Conservation (phyloP, 441 rosid species). For the Rhodomyrtus psidioides region DNA sequence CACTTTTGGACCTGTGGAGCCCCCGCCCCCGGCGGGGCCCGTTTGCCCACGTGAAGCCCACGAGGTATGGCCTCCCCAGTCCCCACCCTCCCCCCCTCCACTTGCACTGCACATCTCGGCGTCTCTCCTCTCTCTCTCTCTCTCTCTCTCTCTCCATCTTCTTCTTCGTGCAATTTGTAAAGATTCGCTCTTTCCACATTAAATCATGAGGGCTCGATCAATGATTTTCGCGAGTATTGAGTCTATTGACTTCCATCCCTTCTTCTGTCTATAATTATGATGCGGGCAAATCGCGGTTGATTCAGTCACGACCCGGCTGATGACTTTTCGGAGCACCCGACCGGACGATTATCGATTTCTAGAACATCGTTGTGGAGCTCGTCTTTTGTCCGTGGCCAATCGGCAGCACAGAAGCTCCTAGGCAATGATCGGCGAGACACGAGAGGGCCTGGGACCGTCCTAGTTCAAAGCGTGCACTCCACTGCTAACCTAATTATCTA, state of each 20-base stretch:
- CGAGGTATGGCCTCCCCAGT: not conserved
- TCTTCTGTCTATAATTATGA: not conserved
- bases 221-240: not conserved
- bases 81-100: not conserved
- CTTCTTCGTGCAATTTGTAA: not conserved
- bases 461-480: not conserved
- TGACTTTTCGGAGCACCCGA: not conserved
- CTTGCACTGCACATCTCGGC: not conserved
- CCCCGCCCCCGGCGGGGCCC: not conserved
- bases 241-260: not conserved
- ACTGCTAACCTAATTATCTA: not conserved
- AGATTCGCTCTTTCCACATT: not conserved
- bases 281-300: not conserved
- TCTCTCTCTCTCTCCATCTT: no score
- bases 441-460: not conserved
- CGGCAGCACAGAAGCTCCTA: not conserved
- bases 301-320: not conserved
- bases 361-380: not conserved
- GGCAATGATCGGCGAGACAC: not conserved
- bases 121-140: not conserved
- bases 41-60: not conserved
- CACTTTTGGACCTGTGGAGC: not conserved
- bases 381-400: not conserved
- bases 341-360: not conserved
- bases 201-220: no score